Evolutionary conservation across 257 asterid genomes (phyloP).

Genomic region (Parsonsia alboflavescens): DNA sequence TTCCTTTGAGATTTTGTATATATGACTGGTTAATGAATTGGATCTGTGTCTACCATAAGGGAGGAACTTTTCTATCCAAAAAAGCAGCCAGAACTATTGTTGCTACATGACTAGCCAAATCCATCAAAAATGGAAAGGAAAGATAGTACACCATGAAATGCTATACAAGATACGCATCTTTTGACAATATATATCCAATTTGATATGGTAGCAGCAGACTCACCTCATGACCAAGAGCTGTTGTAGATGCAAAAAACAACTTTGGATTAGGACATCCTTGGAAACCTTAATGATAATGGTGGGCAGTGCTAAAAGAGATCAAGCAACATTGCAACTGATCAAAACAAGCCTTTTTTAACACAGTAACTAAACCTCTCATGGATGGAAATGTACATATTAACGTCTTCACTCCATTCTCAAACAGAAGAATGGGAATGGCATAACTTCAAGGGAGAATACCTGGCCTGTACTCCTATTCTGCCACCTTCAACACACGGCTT

Average conservation of each 20-base stretch:
- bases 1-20: no score
- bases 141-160: neutral
- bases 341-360: neutral
- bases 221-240: neutral
- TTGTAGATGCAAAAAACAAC: neutral
- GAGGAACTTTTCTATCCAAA: no score
- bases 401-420: neutral
- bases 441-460: constrained; percentile 45
- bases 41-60: no score
- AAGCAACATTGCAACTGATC: neutral
- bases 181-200: neutral
- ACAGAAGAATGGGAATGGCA: neutral
- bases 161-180: neutral
- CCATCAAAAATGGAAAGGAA: neutral
- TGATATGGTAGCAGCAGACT: neutral
- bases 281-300: neutral
- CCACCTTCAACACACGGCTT: constrained; percentile 64
- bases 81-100: no score
- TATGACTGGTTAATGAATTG: no score
- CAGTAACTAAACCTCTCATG: neutral
- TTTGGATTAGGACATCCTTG: neutral
- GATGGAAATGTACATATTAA: neutral
- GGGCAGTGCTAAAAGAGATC: neutral
- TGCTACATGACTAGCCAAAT: neutral
- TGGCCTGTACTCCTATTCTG: constrained; percentile 53